phyloP scores from a whole-genome alignment of 176 grass and related monocot species.

The Coix lacrymajobi region DNA sequence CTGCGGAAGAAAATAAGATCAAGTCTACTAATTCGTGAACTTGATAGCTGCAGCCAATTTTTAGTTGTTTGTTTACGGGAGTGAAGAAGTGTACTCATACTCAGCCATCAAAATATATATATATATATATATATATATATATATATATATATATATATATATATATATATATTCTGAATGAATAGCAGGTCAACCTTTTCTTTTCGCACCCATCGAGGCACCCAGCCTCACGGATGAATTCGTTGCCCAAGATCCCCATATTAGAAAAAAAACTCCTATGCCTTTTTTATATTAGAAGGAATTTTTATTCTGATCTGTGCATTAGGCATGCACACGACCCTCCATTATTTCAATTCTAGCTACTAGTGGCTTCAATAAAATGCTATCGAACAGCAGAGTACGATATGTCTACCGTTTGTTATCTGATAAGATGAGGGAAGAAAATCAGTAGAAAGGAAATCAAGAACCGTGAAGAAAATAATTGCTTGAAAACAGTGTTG shows the following conservation, averaged over 20 bases:
- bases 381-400: neutral
- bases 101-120: too few relatives aligned
- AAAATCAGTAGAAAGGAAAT: neutral
- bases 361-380: neutral
- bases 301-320: neutral
- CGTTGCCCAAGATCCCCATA: neutral
- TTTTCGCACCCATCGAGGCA: too few relatives aligned
- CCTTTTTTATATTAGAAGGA: neutral
- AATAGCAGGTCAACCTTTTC: constrained; percentile 12
- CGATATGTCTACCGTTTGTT: neutral
- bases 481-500: neutral
- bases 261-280: neutral
- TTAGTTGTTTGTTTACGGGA: neutral
- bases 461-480: neutral
- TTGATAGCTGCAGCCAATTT: neutral
- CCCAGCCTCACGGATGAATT: neutral
- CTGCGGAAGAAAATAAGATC: neutral
- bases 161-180: too few relatives aligned
- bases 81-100: neutral
- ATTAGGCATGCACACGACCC: neutral
- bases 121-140: too few relatives aligned
- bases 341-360: neutral
- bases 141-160: too few relatives aligned
- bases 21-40: neutral
- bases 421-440: neutral